Evolutionary conservation across 2,329 filamentous ascomycete species (phyloP), one percentile per base, ranked within the genome.

Genomic region (Trichoderma breve): DNA sequence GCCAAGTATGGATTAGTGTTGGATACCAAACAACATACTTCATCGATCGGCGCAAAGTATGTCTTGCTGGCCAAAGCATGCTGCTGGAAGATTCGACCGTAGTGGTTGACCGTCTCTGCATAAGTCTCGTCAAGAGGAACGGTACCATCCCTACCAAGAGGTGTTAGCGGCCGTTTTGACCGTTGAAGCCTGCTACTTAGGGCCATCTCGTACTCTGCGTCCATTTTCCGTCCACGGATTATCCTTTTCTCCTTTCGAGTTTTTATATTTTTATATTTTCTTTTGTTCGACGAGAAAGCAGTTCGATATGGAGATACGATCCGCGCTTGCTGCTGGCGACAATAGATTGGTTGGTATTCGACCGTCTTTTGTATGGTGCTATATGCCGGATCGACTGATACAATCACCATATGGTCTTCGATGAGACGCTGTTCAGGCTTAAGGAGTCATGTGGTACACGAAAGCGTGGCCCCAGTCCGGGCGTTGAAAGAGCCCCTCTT

Each of bases 21-120:
- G 14, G 12, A 34, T 9, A 15, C 18, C 39, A 8, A 62, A 36
- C 71, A 36, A 76, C 82, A 76, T 84, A 93, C 92, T 85, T 93
- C 91, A 78, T 94, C 92, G 71, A 92, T 84, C 9, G 92, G 92
- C 60, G 84, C 88, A 76, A 92, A 91, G 78, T 92, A 92, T 73
- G 89, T 86, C 43, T 84, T 84, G 75, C 91, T 89, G 34, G 90
- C 86, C 68, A 93, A 80, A 24, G 91, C 87, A 81, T 91, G 90
- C 77, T 86, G 86, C 75, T 94, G 92, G 79, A 89, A 94, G 61
- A 86, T 85, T 78, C 92, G 86, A 73, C 89, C 89, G 79, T 90
- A 84, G 74, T 90, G 83, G 18, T 84, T 83, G 72, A 91, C 81
- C 6, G 87, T 90, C 76, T 91, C 86, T 74, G 87, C 83, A 77